Evolutionary conservation across 257 asterid species (phyloP).

Genomic region (Cinchona pubescens): DNA sequence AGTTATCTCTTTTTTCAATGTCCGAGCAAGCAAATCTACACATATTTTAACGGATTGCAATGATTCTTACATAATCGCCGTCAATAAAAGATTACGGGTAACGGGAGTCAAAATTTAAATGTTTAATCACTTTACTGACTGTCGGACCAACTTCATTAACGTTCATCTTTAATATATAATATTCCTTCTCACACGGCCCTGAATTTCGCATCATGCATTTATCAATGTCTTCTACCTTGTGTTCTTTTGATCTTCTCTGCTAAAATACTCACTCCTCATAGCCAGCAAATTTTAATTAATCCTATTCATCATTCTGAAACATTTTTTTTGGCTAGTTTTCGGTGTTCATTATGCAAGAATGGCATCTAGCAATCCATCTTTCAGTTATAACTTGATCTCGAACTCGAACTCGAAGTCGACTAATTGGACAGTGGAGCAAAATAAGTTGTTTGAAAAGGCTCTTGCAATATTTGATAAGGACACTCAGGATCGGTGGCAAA

Average conservation of each 20-base stretch:
- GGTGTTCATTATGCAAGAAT: background rate
- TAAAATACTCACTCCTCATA: background rate
- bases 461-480: constrained; percentile 22
- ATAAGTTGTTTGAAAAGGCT: constrained; percentile 27
- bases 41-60: too few relatives aligned
- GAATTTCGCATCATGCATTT: background rate
- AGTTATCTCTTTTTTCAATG: too few relatives aligned
- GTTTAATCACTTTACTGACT: too few relatives aligned
- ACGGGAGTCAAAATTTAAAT: too few relatives aligned
- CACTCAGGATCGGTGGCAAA: constrained; percentile 26
- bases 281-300: too few relatives aligned
- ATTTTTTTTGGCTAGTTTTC: background rate
- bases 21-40: too few relatives aligned
- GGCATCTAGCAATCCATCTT: constrained; percentile 6
- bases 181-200: background rate
- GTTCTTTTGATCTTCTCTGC: background rate
- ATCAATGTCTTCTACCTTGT: background rate
- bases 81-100: too few relatives aligned
- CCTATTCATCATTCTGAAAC: background rate
- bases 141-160: too few relatives aligned
- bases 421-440: constrained; percentile 21
- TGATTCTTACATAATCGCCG: too few relatives aligned
- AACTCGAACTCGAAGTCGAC: background rate
- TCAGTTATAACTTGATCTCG: too few relatives aligned
- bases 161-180: background rate